Conservation (phyloP, 768 basidiomycete species). For the Tylopilus felleus region DNA sequence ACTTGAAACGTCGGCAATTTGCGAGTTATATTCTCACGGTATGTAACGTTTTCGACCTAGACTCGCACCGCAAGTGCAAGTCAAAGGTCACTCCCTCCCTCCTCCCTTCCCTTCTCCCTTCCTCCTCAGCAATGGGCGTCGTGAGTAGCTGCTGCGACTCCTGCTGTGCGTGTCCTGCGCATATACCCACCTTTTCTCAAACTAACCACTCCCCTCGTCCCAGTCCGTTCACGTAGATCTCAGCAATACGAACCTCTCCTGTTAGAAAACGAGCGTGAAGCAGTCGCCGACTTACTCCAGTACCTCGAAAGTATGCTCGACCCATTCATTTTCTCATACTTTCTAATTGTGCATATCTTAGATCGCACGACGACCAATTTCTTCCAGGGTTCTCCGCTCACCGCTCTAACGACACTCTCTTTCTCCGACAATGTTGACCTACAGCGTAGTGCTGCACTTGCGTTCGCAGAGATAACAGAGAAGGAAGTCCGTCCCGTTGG, state of each 20-base stretch:
- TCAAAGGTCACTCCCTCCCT: constrained; percentile 1
- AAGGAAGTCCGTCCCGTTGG: constrained; percentile 98
- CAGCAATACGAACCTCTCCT: constrained; percentile 85
- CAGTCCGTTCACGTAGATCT: constrained; percentile 79
- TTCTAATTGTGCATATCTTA: background rate
- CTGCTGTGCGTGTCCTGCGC: constrained; percentile 56
- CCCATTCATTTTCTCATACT: background rate
- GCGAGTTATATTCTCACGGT: constrained; percentile 26
- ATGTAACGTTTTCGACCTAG: constrained; percentile 16
- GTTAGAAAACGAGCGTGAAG: constrained; percentile 92
- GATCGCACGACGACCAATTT: constrained; percentile 99
- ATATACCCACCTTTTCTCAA: constrained; percentile 1
- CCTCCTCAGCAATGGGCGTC: constrained; percentile 56
- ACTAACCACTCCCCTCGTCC: constrained; percentile 21
- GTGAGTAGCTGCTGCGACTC: constrained; percentile 79
- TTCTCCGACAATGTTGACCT: constrained; percentile 99
- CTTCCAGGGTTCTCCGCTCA: constrained; percentile 89
- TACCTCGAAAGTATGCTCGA: constrained; percentile 87
- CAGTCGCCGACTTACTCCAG: constrained; percentile 94
- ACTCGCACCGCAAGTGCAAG: constrained; percentile 9
- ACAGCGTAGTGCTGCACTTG: constrained; percentile 94
- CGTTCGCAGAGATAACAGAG: constrained; percentile 99
- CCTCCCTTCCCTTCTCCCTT: background rate
- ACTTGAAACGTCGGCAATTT: constrained; percentile 12
- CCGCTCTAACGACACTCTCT: constrained; percentile 92